phyloP scores from a whole-genome alignment of 371 early-diverging fungal species.

The Amoeboradix gromovi region DNA sequence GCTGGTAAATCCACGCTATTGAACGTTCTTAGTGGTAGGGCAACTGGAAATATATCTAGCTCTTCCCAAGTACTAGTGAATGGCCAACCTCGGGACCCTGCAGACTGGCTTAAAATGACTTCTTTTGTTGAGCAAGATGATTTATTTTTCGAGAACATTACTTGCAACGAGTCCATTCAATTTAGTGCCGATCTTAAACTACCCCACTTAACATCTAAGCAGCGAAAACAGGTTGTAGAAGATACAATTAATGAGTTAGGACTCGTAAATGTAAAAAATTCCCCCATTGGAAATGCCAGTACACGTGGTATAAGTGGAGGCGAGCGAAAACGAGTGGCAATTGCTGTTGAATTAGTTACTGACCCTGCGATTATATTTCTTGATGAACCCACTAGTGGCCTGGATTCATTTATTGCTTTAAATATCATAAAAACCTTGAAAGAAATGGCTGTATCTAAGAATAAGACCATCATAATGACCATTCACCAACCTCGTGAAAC shows the following conservation, averaged over 20 bases:
- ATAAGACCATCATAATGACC: conserved; percentile 7
- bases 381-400: conserved; percentile 13
- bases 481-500: conserved; percentile 27
- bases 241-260: conserved; percentile 3
- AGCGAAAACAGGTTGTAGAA: conserved; percentile 15
- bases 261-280: neutral
- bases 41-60: neutral
- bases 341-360: conserved; percentile 17
- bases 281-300: conserved; percentile 1
- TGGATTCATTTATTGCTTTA: conserved; percentile 5
- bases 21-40: conserved; percentile 19
- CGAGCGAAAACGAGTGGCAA: conserved; percentile 32
- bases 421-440: conserved; percentile 1
- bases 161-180: conserved; percentile 27
- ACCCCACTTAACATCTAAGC: conserved; percentile 21
- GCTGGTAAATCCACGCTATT: conserved; percentile 30
- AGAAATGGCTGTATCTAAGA: neutral
- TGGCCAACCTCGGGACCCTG: conserved; percentile 1
- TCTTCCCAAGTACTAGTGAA: conserved; percentile 1
- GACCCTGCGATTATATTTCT: conserved; percentile 7
- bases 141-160: conserved; percentile 29
- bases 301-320: conserved; percentile 21
- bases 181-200: conserved; percentile 40
- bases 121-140: conserved; percentile 59
- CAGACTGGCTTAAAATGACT: conserved; percentile 28